A percentile compares a stretch with the other conserved stretches of the same genome.
Evolutionary conservation across 2,329 filamentous ascomycete genomes (phyloP).

Genomic region (Dendryphion nanum): DNA sequence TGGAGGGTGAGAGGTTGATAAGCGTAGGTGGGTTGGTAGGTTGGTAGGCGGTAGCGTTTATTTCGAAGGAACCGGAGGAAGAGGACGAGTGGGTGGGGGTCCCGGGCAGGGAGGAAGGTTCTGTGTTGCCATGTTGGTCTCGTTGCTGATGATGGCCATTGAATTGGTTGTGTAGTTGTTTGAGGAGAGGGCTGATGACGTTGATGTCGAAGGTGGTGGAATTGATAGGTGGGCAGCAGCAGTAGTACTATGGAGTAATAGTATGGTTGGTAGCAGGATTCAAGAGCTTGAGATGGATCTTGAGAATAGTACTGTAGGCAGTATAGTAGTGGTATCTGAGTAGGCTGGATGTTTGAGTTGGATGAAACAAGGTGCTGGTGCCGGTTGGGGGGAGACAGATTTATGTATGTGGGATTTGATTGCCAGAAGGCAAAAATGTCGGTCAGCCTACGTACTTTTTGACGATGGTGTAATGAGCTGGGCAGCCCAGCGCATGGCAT

Average conservation of each 20-base stretch:
- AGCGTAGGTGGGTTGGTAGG: slow-evolving; percentile 1
- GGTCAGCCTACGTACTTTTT: slow-evolving; percentile 40
- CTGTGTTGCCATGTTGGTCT: slow-evolving; percentile 37
- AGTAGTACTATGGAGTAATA: neutral
- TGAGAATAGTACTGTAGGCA: neutral
- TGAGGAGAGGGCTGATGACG: neutral
- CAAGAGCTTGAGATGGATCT: neutral
- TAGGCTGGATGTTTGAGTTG: no score
- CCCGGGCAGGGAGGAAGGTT: slow-evolving; percentile 49
- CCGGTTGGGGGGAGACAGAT: slow-evolving; percentile 29
- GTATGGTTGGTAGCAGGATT: no score
- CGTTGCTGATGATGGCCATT: slow-evolving; percentile 39
- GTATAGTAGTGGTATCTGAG: no score
- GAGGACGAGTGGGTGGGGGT: slow-evolving; percentile 48
- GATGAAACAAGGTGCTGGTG: slow-evolving; percentile 33
- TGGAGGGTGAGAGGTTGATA: no score
- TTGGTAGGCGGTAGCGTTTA: slow-evolving; percentile 20
- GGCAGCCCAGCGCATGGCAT: slow-evolving; percentile 30
- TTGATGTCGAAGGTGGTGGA: neutral
- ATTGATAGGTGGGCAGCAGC: neutral
- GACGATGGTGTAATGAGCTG: slow-evolving; percentile 41
- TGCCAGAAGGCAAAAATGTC: slow-evolving; percentile 36
- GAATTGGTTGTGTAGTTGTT: slow-evolving; percentile 7
- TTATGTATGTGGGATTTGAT: slow-evolving; percentile 40
- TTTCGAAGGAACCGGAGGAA: slow-evolving; percentile 47